A percentile compares a stretch with the other conserved stretches of the same genome.
phyloP scores from a whole-genome alignment of 2,329 filamentous ascomycete genomes.

The Penicillium corylophilum region DNA sequence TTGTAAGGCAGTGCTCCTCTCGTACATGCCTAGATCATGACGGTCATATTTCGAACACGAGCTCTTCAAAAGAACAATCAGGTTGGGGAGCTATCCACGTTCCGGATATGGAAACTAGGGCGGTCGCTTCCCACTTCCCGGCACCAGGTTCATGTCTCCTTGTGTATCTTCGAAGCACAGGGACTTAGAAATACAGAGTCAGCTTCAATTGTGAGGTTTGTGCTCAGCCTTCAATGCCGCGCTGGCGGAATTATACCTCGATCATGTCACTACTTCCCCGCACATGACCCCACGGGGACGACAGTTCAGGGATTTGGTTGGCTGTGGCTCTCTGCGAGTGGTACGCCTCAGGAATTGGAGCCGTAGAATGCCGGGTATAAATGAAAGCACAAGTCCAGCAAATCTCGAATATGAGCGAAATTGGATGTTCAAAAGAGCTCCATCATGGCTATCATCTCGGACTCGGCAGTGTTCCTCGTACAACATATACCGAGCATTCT shows the following conservation, averaged over 20 bases:
- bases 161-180: not conserved
- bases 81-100: not conserved
- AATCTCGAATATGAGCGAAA: not conserved
- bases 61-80: no score
- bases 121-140: not conserved
- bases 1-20: no score
- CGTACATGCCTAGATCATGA: not conserved
- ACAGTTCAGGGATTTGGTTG: not conserved
- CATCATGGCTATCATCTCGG: slow-evolving; percentile 11
- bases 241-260: slow-evolving; percentile 11
- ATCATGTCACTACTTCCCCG: slow-evolving; percentile 10
- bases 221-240: not conserved
- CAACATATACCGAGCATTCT: slow-evolving; percentile 3
- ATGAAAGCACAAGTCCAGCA: not conserved
- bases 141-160: no score
- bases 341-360: not conserved
- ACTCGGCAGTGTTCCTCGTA: slow-evolving; percentile 1
- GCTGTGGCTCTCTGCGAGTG: not conserved
- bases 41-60: no score
- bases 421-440: not conserved
- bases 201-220: not conserved
- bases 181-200: no score
- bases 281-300: slow-evolving; percentile 6
- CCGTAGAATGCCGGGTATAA: not conserved
- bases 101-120: not conserved